These are phyloP conservation scores for Corniculantispora saksenae DNA, from an alignment of 2,329 filamentous ascomycete species.

Conservation along the genomic window DNA sequence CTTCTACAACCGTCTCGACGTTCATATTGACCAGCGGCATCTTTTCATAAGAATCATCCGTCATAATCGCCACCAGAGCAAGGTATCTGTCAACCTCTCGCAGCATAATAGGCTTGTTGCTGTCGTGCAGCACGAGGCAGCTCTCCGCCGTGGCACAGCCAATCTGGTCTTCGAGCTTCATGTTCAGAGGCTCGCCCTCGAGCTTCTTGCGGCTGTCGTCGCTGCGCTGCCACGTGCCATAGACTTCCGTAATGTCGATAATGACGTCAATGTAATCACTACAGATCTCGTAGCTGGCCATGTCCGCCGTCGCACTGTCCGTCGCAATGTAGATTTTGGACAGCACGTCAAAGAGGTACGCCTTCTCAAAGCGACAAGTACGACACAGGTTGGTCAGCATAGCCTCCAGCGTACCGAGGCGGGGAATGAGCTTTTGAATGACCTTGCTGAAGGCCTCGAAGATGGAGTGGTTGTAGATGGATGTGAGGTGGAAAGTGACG, in stretches of 20 bases:
- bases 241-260: constrained; percentile 94
- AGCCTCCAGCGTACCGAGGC: constrained; percentile 87
- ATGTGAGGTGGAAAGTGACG: constrained; percentile 93
- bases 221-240: constrained; percentile 70
- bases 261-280: constrained; percentile 99
- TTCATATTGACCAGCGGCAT: constrained; percentile 87
- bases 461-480: constrained; percentile 97
- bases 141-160: constrained; percentile 68
- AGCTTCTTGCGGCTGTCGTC: constrained; percentile 56
- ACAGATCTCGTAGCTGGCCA: constrained; percentile 96
- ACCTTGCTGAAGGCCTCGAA: constrained; percentile 99
- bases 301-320: constrained; percentile 88
- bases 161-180: constrained; percentile 65
- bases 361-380: constrained; percentile 94
- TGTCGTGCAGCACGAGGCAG: constrained; percentile 66
- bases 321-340: constrained; percentile 99
- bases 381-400: constrained; percentile 92
- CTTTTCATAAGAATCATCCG: constrained; percentile 79
- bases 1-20: constrained; percentile 77
- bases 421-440: constrained; percentile 94
- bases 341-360: constrained; percentile 94
- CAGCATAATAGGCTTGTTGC: constrained; percentile 64
- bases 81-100: constrained; percentile 73
- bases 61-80: constrained; percentile 83
- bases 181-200: constrained; percentile 62